Base-by-base conservation (phyloP, 306 rosid genomes). In the Alnus glutinosa region DNA sequence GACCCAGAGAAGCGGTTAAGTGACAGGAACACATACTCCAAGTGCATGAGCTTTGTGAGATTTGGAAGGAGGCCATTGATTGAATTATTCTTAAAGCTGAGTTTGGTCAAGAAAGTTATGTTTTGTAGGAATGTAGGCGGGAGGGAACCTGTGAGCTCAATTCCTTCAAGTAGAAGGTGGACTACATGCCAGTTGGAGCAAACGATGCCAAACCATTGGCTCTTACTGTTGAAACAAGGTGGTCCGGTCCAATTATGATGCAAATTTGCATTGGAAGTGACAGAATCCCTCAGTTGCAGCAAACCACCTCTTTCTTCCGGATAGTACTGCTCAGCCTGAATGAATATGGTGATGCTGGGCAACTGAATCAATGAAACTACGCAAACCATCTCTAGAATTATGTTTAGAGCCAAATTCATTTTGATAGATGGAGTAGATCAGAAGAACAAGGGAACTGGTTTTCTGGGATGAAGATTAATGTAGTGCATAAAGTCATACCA, bases 241-340 rank as follows among this genome's bases (percentile, higher is more conserved):
- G 92, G 97, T 0, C 97, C 94, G 52, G 91, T 89, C 97, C 97
- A 91, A 72, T 88, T 91, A 58, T 80, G 62, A 69, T 88, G 94
- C 80, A 91, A 79, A 81, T 85, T 14, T 4, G 83, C 9, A 50
- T 77, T 72, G 77, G 97, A 89, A 76, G 75, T 85, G 44, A 88
- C 74, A 47, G 89, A 85, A 79, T 91, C 90, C 58, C 91, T 86
- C 68, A 91, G 73, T 50, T 80, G 80, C 37, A 88, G 36, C 71
- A 91, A 74, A 69, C 84, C 89, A 47, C 88, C 85, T 85, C 94
- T 91, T 85, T 91, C 97, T 77, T 74, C 83, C 6, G 92, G 86
- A 44, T 86, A 69, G 77, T 75, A 82, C 14, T 75, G 85, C 10
- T 52, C 49, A 49, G 78, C 16, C 12, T 79, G 73, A 28, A 49